A percentile compares a stretch with the other conserved stretches of the same genome.
Conservation (phyloP, 73 alveolate species). For the Tetrahymena malaccensis region DNA sequence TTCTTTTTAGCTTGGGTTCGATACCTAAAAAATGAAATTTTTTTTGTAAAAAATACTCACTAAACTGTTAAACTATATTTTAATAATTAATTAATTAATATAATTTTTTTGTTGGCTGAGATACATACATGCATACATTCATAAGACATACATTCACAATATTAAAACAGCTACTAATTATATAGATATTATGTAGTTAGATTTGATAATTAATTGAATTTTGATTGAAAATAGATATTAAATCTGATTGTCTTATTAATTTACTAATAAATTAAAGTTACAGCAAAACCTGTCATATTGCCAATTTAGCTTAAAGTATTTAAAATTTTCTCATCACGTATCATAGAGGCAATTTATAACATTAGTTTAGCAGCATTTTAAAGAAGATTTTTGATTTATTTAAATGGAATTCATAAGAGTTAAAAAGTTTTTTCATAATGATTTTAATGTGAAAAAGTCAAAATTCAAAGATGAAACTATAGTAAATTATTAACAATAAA, state of each 20-base stretch:
- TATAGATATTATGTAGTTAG: neutral
- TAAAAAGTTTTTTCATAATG: neutral
- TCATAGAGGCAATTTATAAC: neutral
- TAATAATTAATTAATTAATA: too few species aligned
- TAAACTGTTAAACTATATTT: neutral
- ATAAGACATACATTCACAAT: too few species aligned
- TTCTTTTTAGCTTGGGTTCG: neutral
- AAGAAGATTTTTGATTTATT: neutral
- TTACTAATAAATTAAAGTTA: neutral
- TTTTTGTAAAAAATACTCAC: neutral
- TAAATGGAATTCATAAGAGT: neutral
- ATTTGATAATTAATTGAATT: neutral
- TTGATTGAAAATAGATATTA: neutral
- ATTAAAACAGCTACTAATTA: neutral
- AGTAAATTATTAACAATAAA: neutral
- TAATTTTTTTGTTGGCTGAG: neutral
- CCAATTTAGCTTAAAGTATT: neutral
- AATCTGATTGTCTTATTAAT: neutral
- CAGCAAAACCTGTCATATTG: neutral
- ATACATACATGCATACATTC: neutral
- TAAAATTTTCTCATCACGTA: too few species aligned
- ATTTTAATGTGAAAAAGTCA: neutral
- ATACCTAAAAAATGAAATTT: neutral
- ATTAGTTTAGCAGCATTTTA: neutral
- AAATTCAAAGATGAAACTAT: conserved; percentile 2